These are phyloP conservation scores for Isoetes taiwanensis DNA, from an alignment of 75 land plant species.

Conservation along the genomic window DNA sequence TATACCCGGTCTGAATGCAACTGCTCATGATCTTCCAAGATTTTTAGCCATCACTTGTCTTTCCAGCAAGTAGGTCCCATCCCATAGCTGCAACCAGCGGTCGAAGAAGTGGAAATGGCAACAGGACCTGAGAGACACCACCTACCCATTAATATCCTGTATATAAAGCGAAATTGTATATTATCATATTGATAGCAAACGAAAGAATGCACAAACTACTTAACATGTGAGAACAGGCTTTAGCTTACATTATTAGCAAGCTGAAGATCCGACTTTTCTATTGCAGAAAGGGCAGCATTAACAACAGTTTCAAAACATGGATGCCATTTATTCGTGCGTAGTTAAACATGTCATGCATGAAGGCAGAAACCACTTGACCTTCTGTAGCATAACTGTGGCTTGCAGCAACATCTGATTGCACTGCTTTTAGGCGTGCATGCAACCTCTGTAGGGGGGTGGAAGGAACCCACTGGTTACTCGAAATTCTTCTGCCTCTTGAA, in stretches of 20 bases:
- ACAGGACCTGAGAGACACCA: constrained; percentile 40
- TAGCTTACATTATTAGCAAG: constrained; percentile 70
- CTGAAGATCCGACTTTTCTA: constrained; percentile 50
- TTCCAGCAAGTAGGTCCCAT: constrained; percentile 88
- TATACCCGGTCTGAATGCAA: no score
- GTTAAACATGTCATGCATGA: constrained; percentile 75
- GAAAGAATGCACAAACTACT: no score
- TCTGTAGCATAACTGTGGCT: no score
- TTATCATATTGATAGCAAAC: no score
- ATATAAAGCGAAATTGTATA: no score
- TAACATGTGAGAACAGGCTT: neutral
- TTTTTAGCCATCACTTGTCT: no score
- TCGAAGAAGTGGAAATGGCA: constrained; percentile 67
- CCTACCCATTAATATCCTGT: neutral
- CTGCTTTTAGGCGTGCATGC: no score
- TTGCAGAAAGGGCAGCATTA: constrained; percentile 59
- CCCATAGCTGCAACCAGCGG: constrained; percentile 90
- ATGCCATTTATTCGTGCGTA: constrained; percentile 67
- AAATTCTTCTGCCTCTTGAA: no score
- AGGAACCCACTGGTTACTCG: no score
- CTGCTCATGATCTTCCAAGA: no score
- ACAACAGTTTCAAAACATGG: constrained; percentile 70
- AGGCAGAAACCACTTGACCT: constrained; percentile 20
- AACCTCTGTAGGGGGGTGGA: no score
- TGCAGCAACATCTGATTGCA: no score